Conservation (phyloP, 208 protist genomes). For the Trypanosoma congolense region DNA sequence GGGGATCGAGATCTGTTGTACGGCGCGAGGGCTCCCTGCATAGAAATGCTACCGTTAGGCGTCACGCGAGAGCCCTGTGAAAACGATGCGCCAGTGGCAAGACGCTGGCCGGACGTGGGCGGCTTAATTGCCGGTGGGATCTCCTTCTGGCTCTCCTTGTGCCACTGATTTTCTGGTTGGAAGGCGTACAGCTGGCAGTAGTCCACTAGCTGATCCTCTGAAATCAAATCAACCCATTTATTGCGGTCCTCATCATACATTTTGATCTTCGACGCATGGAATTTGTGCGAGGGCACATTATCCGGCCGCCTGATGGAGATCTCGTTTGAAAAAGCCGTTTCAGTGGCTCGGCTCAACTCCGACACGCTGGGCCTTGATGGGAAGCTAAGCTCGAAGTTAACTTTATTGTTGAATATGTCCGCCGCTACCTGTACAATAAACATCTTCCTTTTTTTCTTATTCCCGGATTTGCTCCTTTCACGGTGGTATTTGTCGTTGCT, state of each 20-base stretch:
- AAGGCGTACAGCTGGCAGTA: conserved; percentile 90
- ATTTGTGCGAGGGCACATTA: conserved; percentile 69
- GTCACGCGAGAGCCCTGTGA: conserved; percentile 8
- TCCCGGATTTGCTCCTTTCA: not conserved
- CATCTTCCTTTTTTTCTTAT: conserved; percentile 29
- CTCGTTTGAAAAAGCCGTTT: conserved; percentile 70
- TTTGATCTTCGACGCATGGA: conserved; percentile 81
- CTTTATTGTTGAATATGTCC: conserved; percentile 87
- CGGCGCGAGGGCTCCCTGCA: conserved; percentile 37
- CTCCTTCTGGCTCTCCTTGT: conserved; percentile 87
- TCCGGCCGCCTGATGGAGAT: conserved; percentile 70
- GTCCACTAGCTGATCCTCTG: conserved; percentile 72
- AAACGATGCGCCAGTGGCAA: conserved; percentile 9
- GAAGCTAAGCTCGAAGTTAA: conserved; percentile 89
- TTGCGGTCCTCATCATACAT: conserved; percentile 85
- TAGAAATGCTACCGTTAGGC: conserved; percentile 4
- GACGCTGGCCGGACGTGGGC: conserved; percentile 25
- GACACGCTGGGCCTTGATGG: conserved; percentile 49
- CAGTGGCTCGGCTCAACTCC: conserved; percentile 60
- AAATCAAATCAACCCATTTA: conserved; percentile 82
- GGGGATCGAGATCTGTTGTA: conserved; percentile 59
- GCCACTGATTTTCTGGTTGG: conserved; percentile 86
- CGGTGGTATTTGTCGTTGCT: too few relatives aligned
- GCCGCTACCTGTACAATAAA: conserved; percentile 83
- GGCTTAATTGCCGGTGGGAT: conserved; percentile 82